Evolutionary conservation across 108 stramenopile genomes (phyloP), one percentile per base, ranked within the genome.

Genomic region (Discostella pseudostelligera): DNA sequence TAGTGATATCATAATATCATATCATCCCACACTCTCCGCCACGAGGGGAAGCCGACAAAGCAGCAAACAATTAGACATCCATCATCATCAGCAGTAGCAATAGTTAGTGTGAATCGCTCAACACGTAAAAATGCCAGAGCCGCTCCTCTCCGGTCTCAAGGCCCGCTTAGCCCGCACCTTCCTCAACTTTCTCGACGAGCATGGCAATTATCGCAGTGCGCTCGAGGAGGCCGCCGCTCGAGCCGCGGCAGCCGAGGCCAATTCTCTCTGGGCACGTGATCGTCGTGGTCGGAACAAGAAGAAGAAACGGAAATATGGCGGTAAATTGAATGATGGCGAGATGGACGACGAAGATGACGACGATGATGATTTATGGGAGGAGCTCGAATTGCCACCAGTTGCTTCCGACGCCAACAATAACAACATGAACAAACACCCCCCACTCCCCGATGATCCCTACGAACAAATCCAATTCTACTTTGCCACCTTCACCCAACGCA

Each of bases 131-230:
- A 32, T 32, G 46, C 10, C 6, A 17, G 21, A 20, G 46, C 49
- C 49, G 1, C 50, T 26, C 8, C 24, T 24, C 25, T 29, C 50
- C 25, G 24, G 24, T n/a, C 50, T 78, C 55, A 78, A 78, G 67
- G 69, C 46, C 32, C 65, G 61, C 0, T 22, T 78, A 6, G 77
- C 77, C 24, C 69, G 77, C 0, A 56, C 67, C 54, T 70, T 78
- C 70, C 77, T 78, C 14, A 67, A 78, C 45, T 78, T 78, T 25
- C 77, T 78, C 70, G 77, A 70, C 48, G 77, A 78, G 26, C 77
- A 78, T 47, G 69, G 70, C 60, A 65, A 78, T 17, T 78, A 71
- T 45, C 69, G 70, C 6, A 51, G 50, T 19, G 39, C 42, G 28
- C 77, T 78, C 60, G 77, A 78, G 39, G 65, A 78, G 45, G 65